These are phyloP conservation scores for Leishmania arabica DNA, from an alignment of 208 protist genomes.

Conservation along the genomic window DNA sequence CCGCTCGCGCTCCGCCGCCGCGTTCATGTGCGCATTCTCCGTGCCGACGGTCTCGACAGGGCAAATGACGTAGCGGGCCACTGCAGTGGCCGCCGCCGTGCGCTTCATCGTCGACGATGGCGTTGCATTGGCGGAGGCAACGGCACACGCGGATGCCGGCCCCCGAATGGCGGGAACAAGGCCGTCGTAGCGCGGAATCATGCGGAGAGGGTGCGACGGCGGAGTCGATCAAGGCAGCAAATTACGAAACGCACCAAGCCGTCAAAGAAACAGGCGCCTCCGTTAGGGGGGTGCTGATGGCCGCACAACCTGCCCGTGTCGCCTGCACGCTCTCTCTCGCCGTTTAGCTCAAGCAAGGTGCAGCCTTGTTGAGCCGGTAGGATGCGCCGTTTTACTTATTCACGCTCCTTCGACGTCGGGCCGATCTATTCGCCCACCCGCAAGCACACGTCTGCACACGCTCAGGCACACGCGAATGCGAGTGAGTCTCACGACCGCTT, in stretches of 20 bases:
- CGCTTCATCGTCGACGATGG: neutral
- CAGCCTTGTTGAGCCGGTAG: neutral
- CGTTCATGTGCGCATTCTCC: neutral
- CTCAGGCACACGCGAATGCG: neutral
- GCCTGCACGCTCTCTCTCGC: neutral
- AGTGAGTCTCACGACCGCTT: neutral
- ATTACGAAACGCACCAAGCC: neutral
- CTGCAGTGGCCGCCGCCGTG: neutral
- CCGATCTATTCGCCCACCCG: neutral
- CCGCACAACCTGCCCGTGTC: neutral
- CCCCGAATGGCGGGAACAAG: conserved; percentile 34
- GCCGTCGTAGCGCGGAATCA: conserved; percentile 38
- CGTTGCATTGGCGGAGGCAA: neutral
- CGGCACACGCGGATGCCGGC: neutral
- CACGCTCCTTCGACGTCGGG: neutral
- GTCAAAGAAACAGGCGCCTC: neutral
- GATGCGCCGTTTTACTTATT: neutral
- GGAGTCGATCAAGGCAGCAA: neutral
- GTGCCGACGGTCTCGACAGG: neutral
- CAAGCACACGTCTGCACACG: neutral
- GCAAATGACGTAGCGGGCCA: conserved; percentile 15
- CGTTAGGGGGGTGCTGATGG: neutral
- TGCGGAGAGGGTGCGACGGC: neutral
- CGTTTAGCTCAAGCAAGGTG: neutral
- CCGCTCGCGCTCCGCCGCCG: conserved; percentile 3